Evolutionary conservation across 1,284 basidiomycete species (phyloP).

Genomic region (Gomphus sp.): DNA sequence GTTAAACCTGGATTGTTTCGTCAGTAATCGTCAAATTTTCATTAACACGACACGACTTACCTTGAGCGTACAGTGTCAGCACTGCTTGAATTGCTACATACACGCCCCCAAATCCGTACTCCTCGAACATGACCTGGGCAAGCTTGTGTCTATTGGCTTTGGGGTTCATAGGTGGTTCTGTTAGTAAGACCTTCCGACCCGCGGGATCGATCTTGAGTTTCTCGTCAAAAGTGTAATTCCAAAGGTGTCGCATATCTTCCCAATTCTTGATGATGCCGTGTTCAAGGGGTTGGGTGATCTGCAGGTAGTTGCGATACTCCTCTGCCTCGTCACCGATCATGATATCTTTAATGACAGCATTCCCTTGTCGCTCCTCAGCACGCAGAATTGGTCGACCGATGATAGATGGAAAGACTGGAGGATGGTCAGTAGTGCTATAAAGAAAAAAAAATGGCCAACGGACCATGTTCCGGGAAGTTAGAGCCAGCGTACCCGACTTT

Average conservation of each 20-base stretch:
- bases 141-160: constrained; percentile 88
- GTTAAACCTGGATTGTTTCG: constrained; percentile 64
- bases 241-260: constrained; percentile 97
- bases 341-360: constrained; percentile 85
- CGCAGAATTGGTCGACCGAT: constrained; percentile 95
- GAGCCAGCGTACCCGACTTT: constrained; percentile 98
- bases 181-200: constrained; percentile 88
- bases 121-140: constrained; percentile 99
- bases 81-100: constrained; percentile 99
- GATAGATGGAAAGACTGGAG: constrained; percentile 87
- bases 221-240: constrained; percentile 98
- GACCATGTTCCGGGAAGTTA: constrained; percentile 97
- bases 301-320: constrained; percentile 89
- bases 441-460: constrained; percentile 16
- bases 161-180: constrained; percentile 99
- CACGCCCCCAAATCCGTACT: constrained; percentile 93
- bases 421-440: not conserved
- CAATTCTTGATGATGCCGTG: constrained; percentile 99
- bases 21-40: not conserved
- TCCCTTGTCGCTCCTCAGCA: constrained; percentile 89
- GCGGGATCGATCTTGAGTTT: constrained; percentile 86
- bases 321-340: constrained; percentile 98
- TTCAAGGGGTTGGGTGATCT: constrained; percentile 97
- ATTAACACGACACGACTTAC: constrained; percentile 35
- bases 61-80: constrained; percentile 95